Evolutionary conservation across 768 basidiomycete genomes (phyloP).

Genomic region (Clavulina sp.): DNA sequence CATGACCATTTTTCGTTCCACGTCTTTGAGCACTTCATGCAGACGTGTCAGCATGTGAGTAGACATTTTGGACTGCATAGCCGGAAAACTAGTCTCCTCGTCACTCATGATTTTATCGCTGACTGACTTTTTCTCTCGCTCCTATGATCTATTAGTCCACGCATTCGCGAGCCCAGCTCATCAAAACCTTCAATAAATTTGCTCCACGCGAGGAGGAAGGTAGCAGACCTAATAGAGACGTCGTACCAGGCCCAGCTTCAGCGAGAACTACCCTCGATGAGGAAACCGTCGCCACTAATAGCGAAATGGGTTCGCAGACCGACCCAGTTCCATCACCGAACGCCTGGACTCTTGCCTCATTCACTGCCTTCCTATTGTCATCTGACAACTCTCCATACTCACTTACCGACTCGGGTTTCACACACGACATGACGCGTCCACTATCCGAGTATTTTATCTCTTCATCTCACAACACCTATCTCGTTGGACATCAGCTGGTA

Average conservation of each 20-base stretch:
- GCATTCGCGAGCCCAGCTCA: background rate
- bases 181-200: background rate
- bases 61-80: background rate
- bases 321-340: background rate
- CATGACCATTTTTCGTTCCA: conserved; percentile 18
- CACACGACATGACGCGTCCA: conserved; percentile 80
- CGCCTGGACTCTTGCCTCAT: conserved; percentile 37
- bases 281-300: too few relatives aligned
- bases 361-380: conserved; percentile 68
- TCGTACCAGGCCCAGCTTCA: too few relatives aligned
- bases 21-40: conserved; percentile 36
- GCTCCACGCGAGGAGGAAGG: background rate
- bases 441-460: conserved; percentile 79
- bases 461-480: conserved; percentile 84
- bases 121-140: background rate
- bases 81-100: background rate
- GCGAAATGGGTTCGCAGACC: too few relatives aligned
- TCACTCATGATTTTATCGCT: background rate
- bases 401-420: conserved; percentile 34
- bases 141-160: background rate
- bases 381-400: conserved; percentile 49
- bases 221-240: too few relatives aligned
- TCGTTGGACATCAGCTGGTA: conserved; percentile 70
- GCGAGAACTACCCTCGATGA: too few relatives aligned
- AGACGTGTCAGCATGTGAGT: conserved; percentile 31